Base-by-base conservation (phyloP, 306 rosid genomes). In the Rosa persica region DNA sequence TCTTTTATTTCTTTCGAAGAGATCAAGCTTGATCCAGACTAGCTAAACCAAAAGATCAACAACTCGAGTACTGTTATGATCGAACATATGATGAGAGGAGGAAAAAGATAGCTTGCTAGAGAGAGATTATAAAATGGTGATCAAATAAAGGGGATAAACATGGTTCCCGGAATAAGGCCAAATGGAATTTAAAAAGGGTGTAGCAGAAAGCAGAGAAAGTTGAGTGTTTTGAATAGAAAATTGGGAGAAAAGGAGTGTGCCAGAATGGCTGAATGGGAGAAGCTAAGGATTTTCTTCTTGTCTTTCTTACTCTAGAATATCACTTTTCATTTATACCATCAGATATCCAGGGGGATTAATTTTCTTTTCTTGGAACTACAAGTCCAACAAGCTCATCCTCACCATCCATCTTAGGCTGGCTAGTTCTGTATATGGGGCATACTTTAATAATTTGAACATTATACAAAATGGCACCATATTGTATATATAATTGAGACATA, bases 201-300 rank as follows among this genome's bases (percentile, higher is more conserved):
- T 78, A 80, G 79, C 73, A 73, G 74, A 82, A 58, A 81, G 68
- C 78, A 79, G 73, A 67, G 71, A 67, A 67, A 67, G 48, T 67
- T 3, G 77, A 42, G 72, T 82, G 77, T n/a, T 44, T 51, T 75
- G 43, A 27, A 84, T 80, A 81, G 74, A 87, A 83, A 88, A 80
- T 13, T 30, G 36, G 65, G 49, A 40, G 81, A 83, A 89, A 79
- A 82, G 62, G 78, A 82, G 91, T 71, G 79, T 84, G 97, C 81
- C 88, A 78, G 88, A 69, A 77, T 61, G 83, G 85, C 85, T 65
- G 86, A 86, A 78, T 46, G 81, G 84, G 87, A 69, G 86, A 88
- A 79, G 71, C 71, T 66, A 71, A 76, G 86, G 87, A 71, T 84
- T 85, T 93, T 91, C 98, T 86, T 81, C 94, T 93, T 89, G 98